Evolutionary conservation across 768 basidiomycete species (phyloP), one percentile per base, ranked within the genome.

Genomic region (Arthromyces matolae): DNA sequence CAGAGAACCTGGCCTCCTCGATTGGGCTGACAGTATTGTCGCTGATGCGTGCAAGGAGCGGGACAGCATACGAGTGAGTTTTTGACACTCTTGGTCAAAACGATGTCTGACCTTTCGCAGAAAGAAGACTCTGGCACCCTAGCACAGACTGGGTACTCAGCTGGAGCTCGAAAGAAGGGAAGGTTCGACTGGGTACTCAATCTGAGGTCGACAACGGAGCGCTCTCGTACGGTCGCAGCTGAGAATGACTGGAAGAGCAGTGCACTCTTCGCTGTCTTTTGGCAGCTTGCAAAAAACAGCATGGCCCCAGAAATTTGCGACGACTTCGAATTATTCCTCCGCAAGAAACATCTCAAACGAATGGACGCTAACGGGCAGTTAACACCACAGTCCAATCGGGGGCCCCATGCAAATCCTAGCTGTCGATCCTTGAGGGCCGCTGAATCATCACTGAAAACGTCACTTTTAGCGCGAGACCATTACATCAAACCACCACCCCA

Each of bases 171-270:
- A 2, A 56, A 49, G 18, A 3, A 24, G 4, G 55, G 52, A 3
- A 14, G 18, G 0, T 56, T 60, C 29, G 31, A 55, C 14, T 58
- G 57, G 54, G 59, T 50, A 6, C 16, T 45, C 2, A 60, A 60
- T 12, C 8, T 60, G 3, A 8, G 25, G 20, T 33, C 12, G 6
- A 20, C 8, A 8, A 13, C 31, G 19, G 4, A 33, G 0, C 2
- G 12, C 8, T 8, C 27, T 1, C 25, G 40, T n/a, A 5, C 25
- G 8, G 16, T 14, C 8, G 40, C 25, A 9, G 40, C 40, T 2
- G 19, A 41, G 10, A 29, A 28, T 5, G 40, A 41, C n/a, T 9
- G 13, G 0, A 22, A 35, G 12, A 20, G 14, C 20, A 45, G 22
- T 16, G 34, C 43, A 8, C 23, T 45, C 8, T 45, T 45, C 36